phyloP scores from a whole-genome alignment of 1,139 yeast genomes.

The Yamadazyma sp. region DNA sequence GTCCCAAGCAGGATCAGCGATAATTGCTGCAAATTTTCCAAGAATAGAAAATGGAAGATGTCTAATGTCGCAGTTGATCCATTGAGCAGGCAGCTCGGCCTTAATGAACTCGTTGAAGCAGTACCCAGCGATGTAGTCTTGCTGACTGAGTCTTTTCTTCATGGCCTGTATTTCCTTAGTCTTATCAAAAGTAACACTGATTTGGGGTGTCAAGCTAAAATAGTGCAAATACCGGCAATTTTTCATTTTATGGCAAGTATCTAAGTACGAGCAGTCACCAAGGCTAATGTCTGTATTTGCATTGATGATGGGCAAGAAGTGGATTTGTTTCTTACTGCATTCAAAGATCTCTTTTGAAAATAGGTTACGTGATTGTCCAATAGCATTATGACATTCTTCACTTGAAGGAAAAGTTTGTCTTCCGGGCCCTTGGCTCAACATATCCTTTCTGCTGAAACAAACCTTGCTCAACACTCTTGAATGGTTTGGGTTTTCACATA shows the following conservation, averaged over 20 bases:
- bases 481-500: conserved; percentile 53
- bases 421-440: conserved; percentile 10
- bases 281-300: conserved; percentile 57
- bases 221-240: conserved; percentile 84
- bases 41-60: conserved; percentile 63
- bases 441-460: conserved; percentile 23
- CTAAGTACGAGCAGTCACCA: conserved; percentile 95
- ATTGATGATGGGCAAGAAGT: conserved; percentile 60
- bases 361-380: conserved; percentile 19
- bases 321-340: conserved; percentile 54
- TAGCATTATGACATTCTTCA: conserved; percentile 19
- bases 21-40: conserved; percentile 83
- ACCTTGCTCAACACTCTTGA: conserved; percentile 31
- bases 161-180: conserved; percentile 14
- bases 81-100: conserved; percentile 59
- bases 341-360: conserved; percentile 25
- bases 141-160: conserved; percentile 21
- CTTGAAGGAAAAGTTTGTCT: conserved; percentile 21
- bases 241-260: conserved; percentile 85
- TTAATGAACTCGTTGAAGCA: conserved; percentile 38
- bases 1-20: conserved; percentile 93
- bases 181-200: conserved; percentile 10
- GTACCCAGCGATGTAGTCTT: conserved; percentile 60
- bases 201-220: conserved; percentile 53
- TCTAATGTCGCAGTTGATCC: conserved; percentile 84